These are phyloP conservation scores for Oryza brachyantha DNA, from an alignment of 176 grass and related monocot genomes.

Conservation along the genomic window DNA sequence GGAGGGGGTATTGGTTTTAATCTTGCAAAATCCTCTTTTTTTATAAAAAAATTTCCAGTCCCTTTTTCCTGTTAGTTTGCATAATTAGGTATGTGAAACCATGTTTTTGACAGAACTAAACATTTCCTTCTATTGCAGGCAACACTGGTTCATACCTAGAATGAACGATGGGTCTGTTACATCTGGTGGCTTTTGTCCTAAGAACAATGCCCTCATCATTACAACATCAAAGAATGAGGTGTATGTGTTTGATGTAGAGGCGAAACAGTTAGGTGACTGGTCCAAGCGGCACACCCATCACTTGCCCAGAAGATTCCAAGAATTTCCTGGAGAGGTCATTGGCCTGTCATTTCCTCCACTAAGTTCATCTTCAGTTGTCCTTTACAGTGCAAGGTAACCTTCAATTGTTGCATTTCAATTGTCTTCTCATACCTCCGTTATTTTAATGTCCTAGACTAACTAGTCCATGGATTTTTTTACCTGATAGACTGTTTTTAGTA, in stretches of 20 bases:
- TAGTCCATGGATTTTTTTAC: background rate
- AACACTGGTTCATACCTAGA: slow-evolving; percentile 90
- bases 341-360: slow-evolving; percentile 73
- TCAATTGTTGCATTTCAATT: slow-evolving; percentile 6
- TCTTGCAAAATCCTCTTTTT: background rate
- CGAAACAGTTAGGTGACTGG: slow-evolving; percentile 90
- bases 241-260: slow-evolving; percentile 93
- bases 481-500: background rate
- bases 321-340: slow-evolving; percentile 95
- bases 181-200: slow-evolving; percentile 86
- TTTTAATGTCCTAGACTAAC: background rate
- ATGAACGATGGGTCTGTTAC: slow-evolving; percentile 89
- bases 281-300: slow-evolving; percentile 61
- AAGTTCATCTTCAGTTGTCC: slow-evolving; percentile 61
- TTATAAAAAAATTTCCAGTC: background rate
- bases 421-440: background rate
- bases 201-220: slow-evolving; percentile 74
- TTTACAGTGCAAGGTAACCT: slow-evolving; percentile 84
- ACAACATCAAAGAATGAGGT: slow-evolving; percentile 94
- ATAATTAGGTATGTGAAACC: background rate
- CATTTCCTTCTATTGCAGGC: slow-evolving; percentile 41
- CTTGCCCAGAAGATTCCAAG: slow-evolving; percentile 86
- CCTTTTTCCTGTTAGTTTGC: background rate
- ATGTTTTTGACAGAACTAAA: background rate
- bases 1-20: slow-evolving; percentile 14